Percentiles rank a stretch among this genome's conserved stretches.
Conservation (phyloP, 768 basidiomycete species). For the Leucosporidium scottii region DNA sequence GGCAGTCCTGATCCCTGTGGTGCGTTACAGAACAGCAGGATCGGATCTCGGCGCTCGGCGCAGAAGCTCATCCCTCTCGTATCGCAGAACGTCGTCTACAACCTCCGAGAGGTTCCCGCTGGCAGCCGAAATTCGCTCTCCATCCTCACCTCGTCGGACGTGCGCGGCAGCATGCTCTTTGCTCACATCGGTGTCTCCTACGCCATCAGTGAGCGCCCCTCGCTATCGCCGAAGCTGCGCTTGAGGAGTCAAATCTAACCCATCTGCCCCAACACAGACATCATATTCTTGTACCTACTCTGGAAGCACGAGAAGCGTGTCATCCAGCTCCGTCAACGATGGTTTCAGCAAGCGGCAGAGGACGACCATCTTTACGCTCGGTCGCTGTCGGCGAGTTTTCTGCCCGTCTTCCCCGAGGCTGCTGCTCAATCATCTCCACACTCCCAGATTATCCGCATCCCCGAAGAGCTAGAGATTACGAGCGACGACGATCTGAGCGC, state of each 20-base stretch:
- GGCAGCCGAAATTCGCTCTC: constrained; percentile 45
- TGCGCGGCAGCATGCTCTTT: constrained; percentile 16
- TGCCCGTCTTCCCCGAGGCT: too few relatives aligned
- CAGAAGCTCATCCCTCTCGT: background rate
- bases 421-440: background rate
- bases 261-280: background rate
- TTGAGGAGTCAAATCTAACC: background rate
- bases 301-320: constrained; percentile 8
- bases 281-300: constrained; percentile 47
- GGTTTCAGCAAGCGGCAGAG: constrained; percentile 65
- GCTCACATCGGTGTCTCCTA: background rate
- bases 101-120: constrained; percentile 56
- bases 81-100: constrained; percentile 62
- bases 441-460: background rate
- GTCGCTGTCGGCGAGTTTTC: constrained; percentile 55
- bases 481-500: constrained; percentile 73
- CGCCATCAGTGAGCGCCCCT: background rate
- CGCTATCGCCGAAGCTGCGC: background rate
- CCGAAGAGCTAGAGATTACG: constrained; percentile 57
- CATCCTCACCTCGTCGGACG: constrained; percentile 36
- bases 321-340: constrained; percentile 59
- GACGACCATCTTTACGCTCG: constrained; percentile 84
- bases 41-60: background rate
- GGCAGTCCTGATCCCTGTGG: background rate
- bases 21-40: background rate